Conservation (phyloP, 2,329 filamentous ascomycete species). For the Penicillium sp. region DNA sequence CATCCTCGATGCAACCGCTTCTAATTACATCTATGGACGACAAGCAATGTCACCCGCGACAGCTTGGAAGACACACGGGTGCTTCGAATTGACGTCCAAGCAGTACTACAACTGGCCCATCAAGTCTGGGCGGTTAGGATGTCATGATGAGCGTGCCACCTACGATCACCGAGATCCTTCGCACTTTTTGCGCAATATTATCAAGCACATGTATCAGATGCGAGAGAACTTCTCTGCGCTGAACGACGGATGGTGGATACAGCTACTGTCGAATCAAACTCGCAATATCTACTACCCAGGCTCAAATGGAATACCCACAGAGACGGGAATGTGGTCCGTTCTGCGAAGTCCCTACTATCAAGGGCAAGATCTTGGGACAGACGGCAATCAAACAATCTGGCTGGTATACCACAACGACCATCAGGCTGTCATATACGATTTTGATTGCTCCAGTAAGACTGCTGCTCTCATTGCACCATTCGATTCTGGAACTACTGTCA, state of each 20-base stretch:
- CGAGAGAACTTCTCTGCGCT: conserved; percentile 52
- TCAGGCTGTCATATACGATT: conserved; percentile 48
- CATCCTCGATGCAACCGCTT: conserved; percentile 57
- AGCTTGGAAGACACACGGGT: conserved; percentile 61
- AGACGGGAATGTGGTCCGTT: conserved; percentile 57
- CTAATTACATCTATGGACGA: conserved; percentile 61
- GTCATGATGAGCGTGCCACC: conserved; percentile 51
- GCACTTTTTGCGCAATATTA: conserved; percentile 54
- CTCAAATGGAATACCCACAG: conserved; percentile 48
- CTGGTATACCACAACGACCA: conserved; percentile 44
- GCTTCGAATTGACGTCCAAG: conserved; percentile 51
- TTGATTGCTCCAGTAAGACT: conserved; percentile 50
- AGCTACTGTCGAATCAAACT: conserved; percentile 54
- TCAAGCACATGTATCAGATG: conserved; percentile 58
- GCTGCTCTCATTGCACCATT: conserved; percentile 54
- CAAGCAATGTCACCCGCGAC: conserved; percentile 56
- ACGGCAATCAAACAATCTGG: conserved; percentile 44
- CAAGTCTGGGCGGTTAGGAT: conserved; percentile 49
- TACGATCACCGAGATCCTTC: conserved; percentile 59
- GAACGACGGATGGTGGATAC: conserved; percentile 54
- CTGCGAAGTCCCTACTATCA: conserved; percentile 46
- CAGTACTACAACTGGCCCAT: conserved; percentile 56
- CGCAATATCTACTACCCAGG: conserved; percentile 47
- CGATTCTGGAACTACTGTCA: conserved; percentile 49
- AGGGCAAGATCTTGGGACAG: conserved; percentile 48